Conservation (phyloP, 2,329 filamentous ascomycete species). For the Alternaria sp. region DNA sequence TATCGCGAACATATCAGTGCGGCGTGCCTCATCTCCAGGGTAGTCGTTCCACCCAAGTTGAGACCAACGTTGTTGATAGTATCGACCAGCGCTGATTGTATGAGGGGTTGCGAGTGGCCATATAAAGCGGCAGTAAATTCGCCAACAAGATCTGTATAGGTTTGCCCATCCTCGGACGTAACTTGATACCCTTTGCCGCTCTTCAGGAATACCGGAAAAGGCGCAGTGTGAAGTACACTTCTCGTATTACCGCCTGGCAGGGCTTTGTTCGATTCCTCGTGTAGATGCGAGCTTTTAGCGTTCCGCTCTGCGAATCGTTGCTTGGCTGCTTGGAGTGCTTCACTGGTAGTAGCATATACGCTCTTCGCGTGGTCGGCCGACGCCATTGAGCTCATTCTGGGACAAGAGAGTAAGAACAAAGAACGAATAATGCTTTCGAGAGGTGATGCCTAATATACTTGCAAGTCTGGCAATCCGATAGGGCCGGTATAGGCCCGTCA, state of each 20-base stretch:
- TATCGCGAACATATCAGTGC: slow-evolving; percentile 33
- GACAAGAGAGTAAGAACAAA: background rate
- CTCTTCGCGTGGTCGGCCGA: background rate
- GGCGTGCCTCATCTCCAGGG: slow-evolving; percentile 31
- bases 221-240: slow-evolving; percentile 47
- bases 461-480: background rate
- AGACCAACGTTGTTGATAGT: slow-evolving; percentile 46
- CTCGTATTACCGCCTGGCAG: slow-evolving; percentile 52
- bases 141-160: slow-evolving; percentile 41
- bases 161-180: slow-evolving; percentile 43
- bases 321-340: slow-evolving; percentile 33
- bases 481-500: background rate
- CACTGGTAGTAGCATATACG: slow-evolving; percentile 12
- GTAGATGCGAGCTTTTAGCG: slow-evolving; percentile 32
- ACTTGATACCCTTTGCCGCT: slow-evolving; percentile 39
- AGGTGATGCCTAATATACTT: background rate
- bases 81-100: slow-evolving; percentile 32
- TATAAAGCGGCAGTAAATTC: slow-evolving; percentile 41
- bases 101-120: slow-evolving; percentile 42
- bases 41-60: slow-evolving; percentile 38
- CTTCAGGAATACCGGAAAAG: slow-evolving; percentile 50
- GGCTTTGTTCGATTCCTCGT: slow-evolving; percentile 40
- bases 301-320: slow-evolving; percentile 29
- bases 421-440: background rate
- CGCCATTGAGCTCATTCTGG: background rate